Percentiles rank a stretch among this genome's conserved stretches.
Conservation (phyloP, 257 asterid species). For the Penstemon newberryi region DNA sequence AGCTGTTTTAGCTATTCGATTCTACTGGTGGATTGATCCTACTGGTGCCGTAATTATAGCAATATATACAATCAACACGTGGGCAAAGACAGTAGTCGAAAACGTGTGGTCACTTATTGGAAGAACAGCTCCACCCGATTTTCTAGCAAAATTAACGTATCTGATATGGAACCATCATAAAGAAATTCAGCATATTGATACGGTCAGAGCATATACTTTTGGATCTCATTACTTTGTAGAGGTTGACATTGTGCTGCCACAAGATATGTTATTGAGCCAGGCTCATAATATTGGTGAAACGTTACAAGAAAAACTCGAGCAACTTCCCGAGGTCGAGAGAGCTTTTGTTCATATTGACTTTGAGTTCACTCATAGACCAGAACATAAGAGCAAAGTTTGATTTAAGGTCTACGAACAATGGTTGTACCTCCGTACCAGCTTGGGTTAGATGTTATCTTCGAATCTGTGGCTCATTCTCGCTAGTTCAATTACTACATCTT, state of each 20-base stretch:
- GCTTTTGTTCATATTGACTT: slow-evolving; percentile 41
- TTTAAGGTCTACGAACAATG: background rate
- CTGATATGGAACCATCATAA: slow-evolving; percentile 35
- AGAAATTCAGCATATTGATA: slow-evolving; percentile 34
- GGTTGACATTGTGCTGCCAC: slow-evolving; percentile 37
- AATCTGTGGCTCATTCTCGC: too few relatives aligned
- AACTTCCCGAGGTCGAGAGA: slow-evolving; percentile 35
- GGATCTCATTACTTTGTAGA: slow-evolving; percentile 41
- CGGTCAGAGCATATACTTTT: slow-evolving; percentile 37
- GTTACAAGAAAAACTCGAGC: slow-evolving; percentile 37
- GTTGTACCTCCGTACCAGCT: background rate
- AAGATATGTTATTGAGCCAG: slow-evolving; percentile 27
- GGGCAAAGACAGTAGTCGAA: slow-evolving; percentile 34
- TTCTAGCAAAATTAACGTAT: slow-evolving; percentile 29
- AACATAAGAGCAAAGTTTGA: slow-evolving; percentile 30
- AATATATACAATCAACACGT: slow-evolving; percentile 35
- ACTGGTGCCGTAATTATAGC: slow-evolving; percentile 43
- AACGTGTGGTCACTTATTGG: slow-evolving; percentile 35
- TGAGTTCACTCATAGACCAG: slow-evolving; percentile 37
- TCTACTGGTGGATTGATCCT: slow-evolving; percentile 58
- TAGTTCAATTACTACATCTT: background rate
- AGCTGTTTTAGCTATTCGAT: slow-evolving; percentile 46
- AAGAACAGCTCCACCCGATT: slow-evolving; percentile 40
- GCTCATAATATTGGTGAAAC: slow-evolving; percentile 39
- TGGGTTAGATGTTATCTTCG: too few relatives aligned